phyloP scores from a whole-genome alignment of 2,329 filamentous ascomycete species.

The Pseudogymnoascus sp. region DNA sequence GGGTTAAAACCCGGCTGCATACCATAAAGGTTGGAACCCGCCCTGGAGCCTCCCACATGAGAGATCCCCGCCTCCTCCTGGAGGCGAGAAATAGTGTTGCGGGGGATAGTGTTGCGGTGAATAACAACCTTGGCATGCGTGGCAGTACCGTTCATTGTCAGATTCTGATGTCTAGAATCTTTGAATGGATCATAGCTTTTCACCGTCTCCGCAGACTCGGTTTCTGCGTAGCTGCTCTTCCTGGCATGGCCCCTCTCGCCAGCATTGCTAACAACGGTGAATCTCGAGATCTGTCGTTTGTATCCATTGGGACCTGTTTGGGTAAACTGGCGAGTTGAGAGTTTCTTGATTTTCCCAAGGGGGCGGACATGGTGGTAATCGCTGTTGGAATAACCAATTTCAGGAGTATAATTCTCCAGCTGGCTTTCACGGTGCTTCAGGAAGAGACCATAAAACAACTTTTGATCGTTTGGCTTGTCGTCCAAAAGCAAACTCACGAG shows the following conservation, averaged over 20 bases:
- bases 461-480: slow-evolving; percentile 73
- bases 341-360: slow-evolving; percentile 48
- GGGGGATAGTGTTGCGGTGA: slow-evolving; percentile 16
- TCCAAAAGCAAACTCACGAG: slow-evolving; percentile 61
- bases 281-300: slow-evolving; percentile 49
- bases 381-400: slow-evolving; percentile 76
- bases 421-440: slow-evolving; percentile 75
- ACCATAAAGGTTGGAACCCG: slow-evolving; percentile 14
- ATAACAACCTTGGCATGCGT: slow-evolving; percentile 24
- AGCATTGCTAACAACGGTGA: slow-evolving; percentile 58
- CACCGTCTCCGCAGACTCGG: slow-evolving; percentile 37
- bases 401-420: slow-evolving; percentile 76
- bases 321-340: slow-evolving; percentile 55
- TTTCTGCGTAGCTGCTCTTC: slow-evolving; percentile 29
- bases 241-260: slow-evolving; percentile 40
- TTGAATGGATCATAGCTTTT: slow-evolving; percentile 80
- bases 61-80: neutral
- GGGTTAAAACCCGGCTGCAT: slow-evolving; percentile 16
- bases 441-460: slow-evolving; percentile 84
- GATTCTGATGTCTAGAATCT: slow-evolving; percentile 42
- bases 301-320: slow-evolving; percentile 40
- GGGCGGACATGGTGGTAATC: slow-evolving; percentile 78
- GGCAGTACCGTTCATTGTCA: slow-evolving; percentile 9
- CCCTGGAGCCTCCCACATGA: slow-evolving; percentile 11
- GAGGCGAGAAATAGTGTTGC: neutral